Base-by-base conservation (phyloP, 495 filamentous ascomycete genomes). In the Xylaria venustula region DNA sequence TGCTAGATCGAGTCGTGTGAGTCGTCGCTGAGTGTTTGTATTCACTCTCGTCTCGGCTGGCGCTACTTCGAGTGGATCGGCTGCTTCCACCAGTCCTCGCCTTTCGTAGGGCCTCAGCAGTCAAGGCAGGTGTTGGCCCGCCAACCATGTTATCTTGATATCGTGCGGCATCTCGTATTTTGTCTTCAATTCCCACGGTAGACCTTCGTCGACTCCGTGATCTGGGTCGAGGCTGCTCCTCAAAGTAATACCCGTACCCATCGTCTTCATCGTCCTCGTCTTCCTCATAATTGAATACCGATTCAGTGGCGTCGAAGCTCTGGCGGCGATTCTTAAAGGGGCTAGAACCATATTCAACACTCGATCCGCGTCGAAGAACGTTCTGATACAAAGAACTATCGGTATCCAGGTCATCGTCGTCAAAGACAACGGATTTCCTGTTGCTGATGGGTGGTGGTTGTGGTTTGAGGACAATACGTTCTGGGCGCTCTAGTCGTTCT, bases 11-110 rank as follows among this genome's bases (percentile, higher is more conserved):
- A 14, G 80, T 85, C n/a, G 79, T 85, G 23, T 79, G 76, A 8
- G 81, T 83, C 8, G 82, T 82, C 1, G 78, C 78, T 19, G 81
- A 83, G 53, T 79, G 78, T 56, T 75, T 76, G 63, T 79, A 83
- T 22, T 85, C 82, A 66, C 81, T 84, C 61, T 85, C 82, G 64
- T 85, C 82, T 57, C 75, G 80, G 61, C 81, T 84, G 7, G 64
- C 77, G 44, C 73, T 82, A 71, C 79, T 82, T 49, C 77, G 73
- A 17, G 80, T 84, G 32, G 80, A 82, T 22, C 77, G 72, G 67
- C 81, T 83, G 70, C 80, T 81, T 17, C 67, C 69, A 37, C 71
- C 76, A 49, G 73, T 76, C 52, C 73, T 76, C 32, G 70, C 76
- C 58, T 72, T 76, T 66, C 72, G 74, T n/a, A 85, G 69, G 8